Base-by-base conservation (phyloP, 164 flowering plant species). In the Vitis rupestris region DNA sequence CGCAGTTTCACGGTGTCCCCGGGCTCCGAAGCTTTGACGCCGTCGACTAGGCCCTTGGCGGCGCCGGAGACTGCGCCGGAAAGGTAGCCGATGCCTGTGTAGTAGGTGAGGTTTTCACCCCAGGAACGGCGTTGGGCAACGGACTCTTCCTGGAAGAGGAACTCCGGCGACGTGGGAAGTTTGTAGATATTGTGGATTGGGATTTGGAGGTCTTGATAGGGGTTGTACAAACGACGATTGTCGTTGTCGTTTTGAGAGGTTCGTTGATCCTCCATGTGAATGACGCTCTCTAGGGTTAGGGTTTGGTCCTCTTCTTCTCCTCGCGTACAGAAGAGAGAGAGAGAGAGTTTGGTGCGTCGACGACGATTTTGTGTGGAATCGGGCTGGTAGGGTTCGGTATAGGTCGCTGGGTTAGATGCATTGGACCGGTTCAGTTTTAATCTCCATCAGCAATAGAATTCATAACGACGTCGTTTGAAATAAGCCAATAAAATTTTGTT, bases 51-150 rank as follows among this genome's bases (percentile, higher is more conserved):
- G 0, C 98, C 98, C 68, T 79, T 76, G 13, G 77, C 81, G 47
- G 85, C 93, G 15, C 98, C 98, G 66, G 67, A 23, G 5, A 80
- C 23, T 30, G 97, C 79, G 2, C 96, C 98, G 54, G 79, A 71
- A 49, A 88, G 84, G 72, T 91, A 93, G 16, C 86, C 87, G 62
- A 76, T 72, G n/a, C 98, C 98, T 58, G 98, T 93, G 81, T 90
- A 91, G 77, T 84, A 93, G 61, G 95, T 90, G 50, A 93, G 85
- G 61, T 91, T 91, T 52, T 93, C 97, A 15, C 98, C 93, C 97
- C 97, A 93, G 1, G 97, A 87, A 11, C 98, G 88, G 75, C 93
- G 89, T 62, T 85, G 88, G 6, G 67, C 82, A 48, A 74, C 14
- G 70, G 96, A 67, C 63, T 93, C 98, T 69, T 93, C 98, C 60